Evolutionary conservation across 768 basidiomycete species (phyloP), one percentile per base, ranked within the genome.

Genomic region (Rickenella mellea): DNA sequence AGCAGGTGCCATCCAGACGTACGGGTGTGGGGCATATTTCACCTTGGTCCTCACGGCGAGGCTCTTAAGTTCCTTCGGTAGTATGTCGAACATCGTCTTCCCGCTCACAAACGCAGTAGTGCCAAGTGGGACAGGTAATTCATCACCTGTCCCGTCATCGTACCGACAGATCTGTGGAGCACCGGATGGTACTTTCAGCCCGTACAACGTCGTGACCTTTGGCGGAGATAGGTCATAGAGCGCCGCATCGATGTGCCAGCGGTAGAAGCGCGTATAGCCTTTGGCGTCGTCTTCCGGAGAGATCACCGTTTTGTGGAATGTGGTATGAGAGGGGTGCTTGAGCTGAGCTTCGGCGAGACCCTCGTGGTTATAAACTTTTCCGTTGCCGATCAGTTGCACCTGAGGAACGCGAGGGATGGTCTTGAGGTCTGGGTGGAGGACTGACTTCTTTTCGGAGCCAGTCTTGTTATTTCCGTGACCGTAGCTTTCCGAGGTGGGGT

Each of bases 181-280:
- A 2, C 87, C 89, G 19, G 67, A 47, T 2, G 90, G 91, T 0
- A 92, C 80, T 2, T 52, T 66, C 48, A 92, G 69, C 1, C 79
- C 86, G 50, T 89, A 90, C 17, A 93, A 74, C 1, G 88, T 87
- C 5, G 91, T 93, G 30, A 86, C 89, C 48, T 72, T 80, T 3
- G 90, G 89, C 14, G 85, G 85, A 20, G 76, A 74, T 10, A 82
- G 68, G 42, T 81, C 76, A 55, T 85, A 86, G 27, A 89, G 62
- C 2, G 87, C 87, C 1, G 91, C 89, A 51, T 92, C 90, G 59
- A 92, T 91, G 59, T 93, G 87, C 88, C 89, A 91, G 38, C 89
- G 70, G 60, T 89, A 91, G 70, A 84, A 92, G 28, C 89, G 73
- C n/a, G 89, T 92, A 33, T 70, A 60, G n/a, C 87, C 88, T 40